These are phyloP conservation scores for Lasiosphaeria ovina DNA, from an alignment of 495 filamentous ascomycete genomes.

Conservation along the genomic window DNA sequence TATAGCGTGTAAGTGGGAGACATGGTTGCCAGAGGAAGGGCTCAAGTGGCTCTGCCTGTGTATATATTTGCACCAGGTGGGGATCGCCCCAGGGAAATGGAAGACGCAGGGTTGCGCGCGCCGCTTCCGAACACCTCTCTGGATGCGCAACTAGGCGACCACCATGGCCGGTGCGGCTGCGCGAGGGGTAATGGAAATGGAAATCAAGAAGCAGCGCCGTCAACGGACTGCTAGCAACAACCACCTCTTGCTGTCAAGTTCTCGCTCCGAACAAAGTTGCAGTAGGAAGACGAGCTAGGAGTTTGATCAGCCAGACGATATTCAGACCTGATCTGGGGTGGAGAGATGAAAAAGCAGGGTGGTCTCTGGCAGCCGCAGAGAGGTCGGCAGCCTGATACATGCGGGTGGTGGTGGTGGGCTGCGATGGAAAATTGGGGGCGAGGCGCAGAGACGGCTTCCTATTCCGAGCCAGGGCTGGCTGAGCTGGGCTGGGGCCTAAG, in stretches of 20 bases:
- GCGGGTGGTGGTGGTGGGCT: background rate
- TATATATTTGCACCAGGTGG: constrained; percentile 21
- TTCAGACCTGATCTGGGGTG: constrained; percentile 4
- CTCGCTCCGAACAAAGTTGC: constrained; percentile 8
- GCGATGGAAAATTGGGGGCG: constrained; percentile 6
- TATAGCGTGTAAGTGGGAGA: constrained; percentile 31
- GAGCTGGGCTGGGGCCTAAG: background rate
- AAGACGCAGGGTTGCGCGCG: constrained; percentile 9
- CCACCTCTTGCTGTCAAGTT: background rate
- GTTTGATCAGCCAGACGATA: background rate
- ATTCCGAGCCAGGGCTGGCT: constrained; percentile 12
- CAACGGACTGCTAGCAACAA: background rate
- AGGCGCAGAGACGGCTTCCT: constrained; percentile 8
- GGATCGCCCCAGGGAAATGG: constrained; percentile 5
- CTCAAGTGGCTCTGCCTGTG: constrained; percentile 13
- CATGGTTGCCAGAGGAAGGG: constrained; percentile 27
- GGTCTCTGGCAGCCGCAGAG: constrained; percentile 15
- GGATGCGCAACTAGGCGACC: constrained; percentile 22
- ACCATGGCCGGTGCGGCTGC: constrained; percentile 12
- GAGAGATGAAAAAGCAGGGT: constrained; percentile 10
- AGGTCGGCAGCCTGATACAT: constrained; percentile 4
- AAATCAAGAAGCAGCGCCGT: background rate
- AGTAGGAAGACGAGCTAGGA: constrained; percentile 13
- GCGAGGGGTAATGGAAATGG: background rate
- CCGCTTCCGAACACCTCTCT: constrained; percentile 14